These are phyloP conservation scores for Stentor coeruleus DNA, from an alignment of 73 alveolate species.

Conservation along the genomic window DNA sequence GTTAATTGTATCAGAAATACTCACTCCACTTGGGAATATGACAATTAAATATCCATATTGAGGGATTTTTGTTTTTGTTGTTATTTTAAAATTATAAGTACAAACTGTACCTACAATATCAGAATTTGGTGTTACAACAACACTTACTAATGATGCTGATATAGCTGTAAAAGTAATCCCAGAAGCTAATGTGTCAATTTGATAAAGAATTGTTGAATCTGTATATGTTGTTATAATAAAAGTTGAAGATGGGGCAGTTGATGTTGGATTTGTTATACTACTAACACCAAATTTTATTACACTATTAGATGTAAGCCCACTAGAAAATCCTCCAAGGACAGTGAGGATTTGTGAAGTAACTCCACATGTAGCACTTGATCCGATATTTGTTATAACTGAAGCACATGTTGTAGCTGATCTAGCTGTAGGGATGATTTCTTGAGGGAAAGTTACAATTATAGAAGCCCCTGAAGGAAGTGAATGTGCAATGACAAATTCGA, in stretches of 20 bases:
- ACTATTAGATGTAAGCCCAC: background rate
- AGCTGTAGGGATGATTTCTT: background rate
- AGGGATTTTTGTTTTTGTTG: background rate
- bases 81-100: background rate
- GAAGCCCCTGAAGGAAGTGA: constrained; percentile 11
- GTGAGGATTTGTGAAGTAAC: background rate
- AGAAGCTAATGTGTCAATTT: background rate
- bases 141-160: background rate
- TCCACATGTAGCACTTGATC: constrained; percentile 8
- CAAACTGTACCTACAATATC: background rate
- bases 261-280: background rate
- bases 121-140: background rate
- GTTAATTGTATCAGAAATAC: background rate
- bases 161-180: constrained; percentile 19
- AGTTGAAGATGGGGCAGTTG: background rate
- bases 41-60: background rate
- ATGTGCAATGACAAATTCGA: constrained; percentile 13
- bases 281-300: background rate
- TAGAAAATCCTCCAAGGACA: background rate
- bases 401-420: background rate
- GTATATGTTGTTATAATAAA: background rate
- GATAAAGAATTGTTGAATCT: background rate
- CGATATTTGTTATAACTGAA: background rate
- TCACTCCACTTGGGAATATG: background rate
- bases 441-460: background rate